Conservation (phyloP, 2,329 filamentous ascomycete genomes). For the Trichoderma brevicompactum region DNA sequence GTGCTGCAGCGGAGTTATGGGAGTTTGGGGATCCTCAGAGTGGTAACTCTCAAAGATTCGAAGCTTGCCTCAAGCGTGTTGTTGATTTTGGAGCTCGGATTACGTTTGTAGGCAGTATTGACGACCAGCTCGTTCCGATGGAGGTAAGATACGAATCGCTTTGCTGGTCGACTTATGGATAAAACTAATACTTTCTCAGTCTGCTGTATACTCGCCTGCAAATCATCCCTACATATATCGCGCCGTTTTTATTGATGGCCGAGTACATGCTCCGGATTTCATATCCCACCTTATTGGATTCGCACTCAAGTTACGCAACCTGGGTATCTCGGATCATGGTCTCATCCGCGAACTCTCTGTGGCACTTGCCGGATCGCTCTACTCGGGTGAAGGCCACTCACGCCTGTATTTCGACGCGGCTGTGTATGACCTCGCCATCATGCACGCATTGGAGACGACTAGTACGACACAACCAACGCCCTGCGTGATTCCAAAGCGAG, state of each 20-base stretch:
- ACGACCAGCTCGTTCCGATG: constrained; percentile 93
- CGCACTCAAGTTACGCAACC: constrained; percentile 88
- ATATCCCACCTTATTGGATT: constrained; percentile 92
- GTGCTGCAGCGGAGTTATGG: constrained; percentile 91
- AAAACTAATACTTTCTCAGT: constrained; percentile 51
- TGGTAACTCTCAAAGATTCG: constrained; percentile 80
- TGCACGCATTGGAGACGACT: constrained; percentile 75
- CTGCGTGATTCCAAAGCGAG: constrained; percentile 32
- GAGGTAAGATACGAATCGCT: constrained; percentile 61
- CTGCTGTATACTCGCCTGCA: constrained; percentile 82
- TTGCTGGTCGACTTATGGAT: not conserved
- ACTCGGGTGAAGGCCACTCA: constrained; percentile 90
- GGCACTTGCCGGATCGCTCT: constrained; percentile 87
- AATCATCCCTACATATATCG: constrained; percentile 92
- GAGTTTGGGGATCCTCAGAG: constrained; percentile 86
- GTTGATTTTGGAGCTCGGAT: constrained; percentile 81
- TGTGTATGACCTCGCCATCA: constrained; percentile 79
- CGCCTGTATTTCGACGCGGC: constrained; percentile 87
- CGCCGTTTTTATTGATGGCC: constrained; percentile 93
- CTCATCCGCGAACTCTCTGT: constrained; percentile 87
- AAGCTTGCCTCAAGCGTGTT: constrained; percentile 72
- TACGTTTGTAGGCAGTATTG: constrained; percentile 90
- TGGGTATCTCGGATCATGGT: constrained; percentile 90
- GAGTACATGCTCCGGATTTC: constrained; percentile 91
- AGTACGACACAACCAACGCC: constrained; percentile 45